Conservation (phyloP, 306 rosid genomes). For the Cucumis melo region DNA sequence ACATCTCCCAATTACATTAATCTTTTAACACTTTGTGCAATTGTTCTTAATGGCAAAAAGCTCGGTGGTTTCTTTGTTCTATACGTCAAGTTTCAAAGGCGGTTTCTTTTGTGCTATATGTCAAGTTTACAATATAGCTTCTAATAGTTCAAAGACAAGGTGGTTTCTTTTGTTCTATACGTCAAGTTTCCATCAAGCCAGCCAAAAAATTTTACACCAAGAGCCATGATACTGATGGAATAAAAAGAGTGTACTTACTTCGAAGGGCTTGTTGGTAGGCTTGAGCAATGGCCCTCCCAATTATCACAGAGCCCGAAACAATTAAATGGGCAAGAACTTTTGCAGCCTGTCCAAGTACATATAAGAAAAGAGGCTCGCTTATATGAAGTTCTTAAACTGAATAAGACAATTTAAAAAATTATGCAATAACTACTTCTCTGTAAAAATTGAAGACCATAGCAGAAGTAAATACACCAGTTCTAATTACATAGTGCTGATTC, state of each 20-base stretch:
- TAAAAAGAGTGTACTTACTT: conserved; percentile 31
- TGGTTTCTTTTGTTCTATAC: neutral
- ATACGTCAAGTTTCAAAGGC: neutral
- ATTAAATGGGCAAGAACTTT: conserved; percentile 69
- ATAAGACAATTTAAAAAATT: neutral
- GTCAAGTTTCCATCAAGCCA: neutral
- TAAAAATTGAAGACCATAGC: neutral
- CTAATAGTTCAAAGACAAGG: too few relatives aligned
- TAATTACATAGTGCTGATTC: neutral
- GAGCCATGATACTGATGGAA: neutral
- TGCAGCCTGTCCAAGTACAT: conserved; percentile 48
- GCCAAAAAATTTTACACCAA: neutral
- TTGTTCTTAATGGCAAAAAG: neutral
- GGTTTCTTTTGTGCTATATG: neutral
- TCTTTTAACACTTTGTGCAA: too few relatives aligned
- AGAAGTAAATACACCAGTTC: neutral
- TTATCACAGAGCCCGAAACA: conserved; percentile 61
- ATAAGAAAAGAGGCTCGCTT: neutral
- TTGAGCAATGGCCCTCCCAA: conserved; percentile 64
- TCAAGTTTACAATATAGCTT: neutral
- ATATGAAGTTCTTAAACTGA: neutral
- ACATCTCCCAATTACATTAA: neutral
- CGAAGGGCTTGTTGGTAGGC: conserved; percentile 79
- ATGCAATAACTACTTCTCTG: neutral
- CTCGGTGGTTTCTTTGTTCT: neutral